phyloP scores from a whole-genome alignment of 257 asterid species.

The Capsicum chinense region DNA sequence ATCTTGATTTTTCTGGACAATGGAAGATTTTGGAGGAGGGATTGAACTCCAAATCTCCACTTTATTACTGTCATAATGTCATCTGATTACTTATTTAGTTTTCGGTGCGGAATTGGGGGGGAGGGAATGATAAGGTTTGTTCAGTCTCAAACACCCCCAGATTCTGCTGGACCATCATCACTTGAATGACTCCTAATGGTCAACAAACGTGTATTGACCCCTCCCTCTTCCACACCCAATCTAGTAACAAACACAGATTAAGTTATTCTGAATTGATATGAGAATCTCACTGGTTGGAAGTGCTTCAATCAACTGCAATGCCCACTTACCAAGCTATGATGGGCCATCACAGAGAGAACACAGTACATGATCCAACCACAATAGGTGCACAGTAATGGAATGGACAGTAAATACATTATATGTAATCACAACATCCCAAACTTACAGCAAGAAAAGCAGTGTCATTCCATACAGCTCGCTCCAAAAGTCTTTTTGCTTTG shows the following conservation, averaged over 20 bases:
- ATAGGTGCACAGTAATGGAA: background rate
- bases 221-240: background rate
- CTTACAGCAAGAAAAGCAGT: constrained; percentile 96
- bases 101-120: background rate
- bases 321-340: background rate
- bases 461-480: constrained; percentile 98
- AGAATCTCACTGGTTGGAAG: constrained; percentile 4
- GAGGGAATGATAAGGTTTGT: background rate
- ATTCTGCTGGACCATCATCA: background rate
- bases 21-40: constrained; percentile 15
- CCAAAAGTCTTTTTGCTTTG: constrained; percentile 81
- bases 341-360: background rate
- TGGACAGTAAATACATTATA: background rate
- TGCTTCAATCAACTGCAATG: constrained; percentile 14
- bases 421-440: constrained; percentile 33
- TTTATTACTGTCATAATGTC: background rate
- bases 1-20: background rate
- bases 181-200: background rate
- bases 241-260: background rate
- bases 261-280: constrained; percentile 1
- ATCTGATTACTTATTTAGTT: background rate
- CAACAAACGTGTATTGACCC: background rate
- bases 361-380: constrained; percentile 17
- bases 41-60: background rate
- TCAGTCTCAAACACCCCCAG: background rate